Percentiles rank a stretch among this genome's conserved stretches.
Evolutionary conservation across 768 basidiomycete species (phyloP).

Genomic region (Pleurotus sapidus): DNA sequence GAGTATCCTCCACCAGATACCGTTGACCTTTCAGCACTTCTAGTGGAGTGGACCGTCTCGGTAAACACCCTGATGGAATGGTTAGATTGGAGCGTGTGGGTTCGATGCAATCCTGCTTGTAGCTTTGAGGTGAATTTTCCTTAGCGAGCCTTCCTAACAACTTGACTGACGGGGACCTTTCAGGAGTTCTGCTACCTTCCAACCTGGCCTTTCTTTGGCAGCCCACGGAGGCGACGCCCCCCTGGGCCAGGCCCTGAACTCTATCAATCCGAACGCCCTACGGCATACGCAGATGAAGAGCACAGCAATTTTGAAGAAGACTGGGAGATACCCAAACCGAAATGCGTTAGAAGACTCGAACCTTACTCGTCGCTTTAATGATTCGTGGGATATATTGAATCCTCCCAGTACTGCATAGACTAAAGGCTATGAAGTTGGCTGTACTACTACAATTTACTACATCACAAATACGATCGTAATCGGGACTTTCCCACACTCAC

Average conservation of each 20-base stretch:
- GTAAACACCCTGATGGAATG: conserved; percentile 39
- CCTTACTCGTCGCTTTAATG: neutral
- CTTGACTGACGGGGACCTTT: neutral
- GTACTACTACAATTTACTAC: neutral
- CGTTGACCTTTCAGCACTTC: conserved; percentile 1
- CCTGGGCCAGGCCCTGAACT: neutral
- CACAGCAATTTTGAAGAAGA: neutral
- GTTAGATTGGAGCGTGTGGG: conserved; percentile 54
- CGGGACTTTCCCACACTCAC: neutral
- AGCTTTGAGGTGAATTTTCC: conserved; percentile 34
- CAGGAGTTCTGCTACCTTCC: conserved; percentile 44
- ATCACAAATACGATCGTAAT: neutral
- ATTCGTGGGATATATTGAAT: neutral
- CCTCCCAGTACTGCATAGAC: neutral
- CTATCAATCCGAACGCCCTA: neutral
- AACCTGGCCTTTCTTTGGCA: conserved; percentile 36
- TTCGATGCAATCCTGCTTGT: conserved; percentile 45
- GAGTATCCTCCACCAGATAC: neutral
- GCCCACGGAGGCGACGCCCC: neutral
- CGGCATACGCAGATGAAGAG: neutral
- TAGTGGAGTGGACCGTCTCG: conserved; percentile 30
- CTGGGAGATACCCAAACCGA: conserved; percentile 2
- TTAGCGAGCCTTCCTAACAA: neutral
- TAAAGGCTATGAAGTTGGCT: no score
- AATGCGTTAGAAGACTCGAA: conserved; percentile 1